These are phyloP conservation scores for Durusdinium trenchii DNA, from an alignment of 73 alveolate species.

Conservation along the genomic window DNA sequence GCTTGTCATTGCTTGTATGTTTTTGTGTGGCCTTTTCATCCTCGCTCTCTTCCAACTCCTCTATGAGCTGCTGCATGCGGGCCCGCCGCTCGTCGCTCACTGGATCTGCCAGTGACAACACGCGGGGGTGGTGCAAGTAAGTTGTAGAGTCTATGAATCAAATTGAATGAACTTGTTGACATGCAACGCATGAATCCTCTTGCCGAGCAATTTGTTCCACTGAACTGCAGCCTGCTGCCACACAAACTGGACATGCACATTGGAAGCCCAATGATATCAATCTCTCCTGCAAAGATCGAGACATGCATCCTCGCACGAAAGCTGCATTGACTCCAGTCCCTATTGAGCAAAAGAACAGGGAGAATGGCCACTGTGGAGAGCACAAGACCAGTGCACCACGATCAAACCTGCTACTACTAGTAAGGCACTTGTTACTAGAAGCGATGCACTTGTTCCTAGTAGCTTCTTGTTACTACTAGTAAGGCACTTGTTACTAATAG, in stretches of 20 bases:
- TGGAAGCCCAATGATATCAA: conserved; percentile 42
- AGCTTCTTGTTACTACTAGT: too few relatives aligned
- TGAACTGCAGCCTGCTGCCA: conserved; percentile 8
- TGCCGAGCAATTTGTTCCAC: not conserved
- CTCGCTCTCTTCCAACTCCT: not conserved
- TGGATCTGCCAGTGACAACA: not conserved
- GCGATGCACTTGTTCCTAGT: too few relatives aligned
- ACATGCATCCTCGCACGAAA: too few relatives aligned
- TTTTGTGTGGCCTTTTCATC: conserved; percentile 5
- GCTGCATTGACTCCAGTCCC: too few relatives aligned
- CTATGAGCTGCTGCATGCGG: conserved; percentile 26
- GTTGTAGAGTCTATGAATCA: not conserved
- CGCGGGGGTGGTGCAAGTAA: not conserved
- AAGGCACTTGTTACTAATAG: too few relatives aligned
- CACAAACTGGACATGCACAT: conserved; percentile 32
- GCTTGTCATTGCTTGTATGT: too few relatives aligned
- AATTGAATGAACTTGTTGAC: not conserved
- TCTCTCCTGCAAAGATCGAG: conserved; percentile 52
- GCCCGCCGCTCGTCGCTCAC: conserved; percentile 51
- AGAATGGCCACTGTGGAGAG: too few relatives aligned
- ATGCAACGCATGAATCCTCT: not conserved
- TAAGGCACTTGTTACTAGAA: too few relatives aligned
- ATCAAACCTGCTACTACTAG: too few relatives aligned
- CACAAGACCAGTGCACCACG: too few relatives aligned
- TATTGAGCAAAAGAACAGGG: too few relatives aligned